phyloP scores from a whole-genome alignment of 1,139 yeast species.

The Yamadazyma oceani region DNA sequence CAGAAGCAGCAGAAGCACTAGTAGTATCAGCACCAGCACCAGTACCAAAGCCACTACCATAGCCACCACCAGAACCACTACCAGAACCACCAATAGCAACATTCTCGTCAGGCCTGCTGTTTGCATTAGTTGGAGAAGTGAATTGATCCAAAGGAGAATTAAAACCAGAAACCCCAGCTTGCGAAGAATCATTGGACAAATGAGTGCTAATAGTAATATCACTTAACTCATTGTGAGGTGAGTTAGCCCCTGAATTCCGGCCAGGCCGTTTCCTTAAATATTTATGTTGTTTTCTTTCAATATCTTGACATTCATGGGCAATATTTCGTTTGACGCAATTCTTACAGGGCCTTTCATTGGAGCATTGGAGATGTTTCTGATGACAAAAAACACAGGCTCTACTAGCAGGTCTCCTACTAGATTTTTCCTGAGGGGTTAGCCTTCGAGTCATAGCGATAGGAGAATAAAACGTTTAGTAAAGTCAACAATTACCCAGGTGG shows the following conservation, averaged over 20 bases:
- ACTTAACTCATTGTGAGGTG: background rate
- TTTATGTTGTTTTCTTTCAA: constrained; percentile 57
- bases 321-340: constrained; percentile 65
- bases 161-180: background rate
- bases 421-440: constrained; percentile 53
- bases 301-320: constrained; percentile 56
- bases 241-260: background rate
- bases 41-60: too few species aligned
- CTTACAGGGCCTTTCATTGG: constrained; percentile 60
- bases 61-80: too few species aligned
- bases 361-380: constrained; percentile 68
- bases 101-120: too few species aligned
- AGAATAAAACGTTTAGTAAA: too few species aligned
- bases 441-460: constrained; percentile 55
- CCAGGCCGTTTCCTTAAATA: constrained; percentile 23
- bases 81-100: too few species aligned
- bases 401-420: constrained; percentile 57
- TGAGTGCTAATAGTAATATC: background rate
- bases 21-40: too few species aligned
- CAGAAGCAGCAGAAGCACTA: too few species aligned
- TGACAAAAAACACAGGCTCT: constrained; percentile 75
- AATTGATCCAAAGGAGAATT: background rate
- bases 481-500: too few species aligned
- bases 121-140: background rate
- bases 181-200: background rate